Percentiles rank a stretch among this genome's conserved stretches.
These are phyloP conservation scores for Xylariaceae sp. DNA, from an alignment of 2,329 filamentous ascomycete species.

Conservation along the genomic window DNA sequence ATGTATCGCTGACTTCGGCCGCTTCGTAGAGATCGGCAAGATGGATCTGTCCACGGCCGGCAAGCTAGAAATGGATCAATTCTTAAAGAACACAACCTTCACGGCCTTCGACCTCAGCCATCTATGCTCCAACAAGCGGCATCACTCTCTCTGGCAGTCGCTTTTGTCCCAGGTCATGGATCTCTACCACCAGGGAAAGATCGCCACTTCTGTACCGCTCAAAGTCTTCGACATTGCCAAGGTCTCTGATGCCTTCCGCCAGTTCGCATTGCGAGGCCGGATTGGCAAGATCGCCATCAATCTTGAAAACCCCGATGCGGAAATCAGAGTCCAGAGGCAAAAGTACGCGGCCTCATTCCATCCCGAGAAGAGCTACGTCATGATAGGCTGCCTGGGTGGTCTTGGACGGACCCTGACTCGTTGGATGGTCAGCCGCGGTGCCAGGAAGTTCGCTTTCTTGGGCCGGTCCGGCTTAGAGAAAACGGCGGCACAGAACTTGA, in stretches of 20 bases:
- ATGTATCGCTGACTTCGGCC: conserved; percentile 34
- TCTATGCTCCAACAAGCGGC: conserved; percentile 25
- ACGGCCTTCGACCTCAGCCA: conserved; percentile 35
- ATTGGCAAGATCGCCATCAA: conserved; percentile 12
- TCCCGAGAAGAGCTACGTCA: conserved; percentile 6
- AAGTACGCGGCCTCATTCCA: background rate
- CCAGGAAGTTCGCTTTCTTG: conserved; percentile 30
- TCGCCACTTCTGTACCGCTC: background rate
- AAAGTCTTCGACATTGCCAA: conserved; percentile 9
- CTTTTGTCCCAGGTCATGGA: background rate
- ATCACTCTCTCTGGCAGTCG: background rate
- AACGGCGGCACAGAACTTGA: conserved; percentile 13
- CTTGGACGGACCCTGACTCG: conserved; percentile 20
- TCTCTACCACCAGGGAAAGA: conserved; percentile 1
- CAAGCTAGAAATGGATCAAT: conserved; percentile 10
- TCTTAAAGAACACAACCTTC: conserved; percentile 33
- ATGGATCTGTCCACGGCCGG: conserved; percentile 32
- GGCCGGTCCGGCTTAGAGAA: conserved; percentile 27
- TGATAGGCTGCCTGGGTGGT: conserved; percentile 25
- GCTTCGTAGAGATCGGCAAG: conserved; percentile 33
- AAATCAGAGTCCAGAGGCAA: conserved; percentile 2
- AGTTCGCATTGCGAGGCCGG: background rate
- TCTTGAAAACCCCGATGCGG: conserved; percentile 1
- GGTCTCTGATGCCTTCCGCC: conserved; percentile 2
- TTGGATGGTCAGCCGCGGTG: conserved; percentile 27